Evolutionary conservation across 2,329 filamentous ascomycete genomes (phyloP), one percentile per base, ranked within the genome.

Genomic region (Fulvia fulva): DNA sequence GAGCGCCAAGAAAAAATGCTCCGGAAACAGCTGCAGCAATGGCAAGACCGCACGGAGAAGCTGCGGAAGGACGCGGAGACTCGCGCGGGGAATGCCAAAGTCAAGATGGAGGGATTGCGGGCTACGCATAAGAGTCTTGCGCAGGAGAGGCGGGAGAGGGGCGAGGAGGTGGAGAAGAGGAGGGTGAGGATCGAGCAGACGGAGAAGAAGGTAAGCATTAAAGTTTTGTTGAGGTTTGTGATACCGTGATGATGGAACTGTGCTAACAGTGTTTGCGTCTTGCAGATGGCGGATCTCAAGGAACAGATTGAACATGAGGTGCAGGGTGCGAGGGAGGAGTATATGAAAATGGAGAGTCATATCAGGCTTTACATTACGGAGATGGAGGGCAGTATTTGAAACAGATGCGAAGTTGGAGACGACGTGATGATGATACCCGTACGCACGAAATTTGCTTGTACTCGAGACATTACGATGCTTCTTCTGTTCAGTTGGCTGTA

Each of bases 341-440:
- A 96, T 75, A 83, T 96, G 72, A 97, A 97, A 84, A 88, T 99
- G 85, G 93, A 97, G 75, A 88, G 91, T 37, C 94, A 99, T 72
- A 95, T 99, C 74, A 93, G 92, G 76, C 81, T 97, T 62, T 99
- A 99, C 79, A 96, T 99, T 71, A 96, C 90, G 4, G 94, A 99
- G 81, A 97, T 99, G 92, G 94, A 97, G 76, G 92, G 97, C 76
- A 88, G 87, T 57, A 84, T 94, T 66, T 71, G 65, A 68, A n/a
- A n/a, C n/a, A n/a, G n/a, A n/a, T n/a, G n/a, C n/a, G n/a, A n/a
- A n/a, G n/a, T n/a, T n/a, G n/a, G n/a, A n/a, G n/a, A n/a, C n/a
- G n/a, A n/a, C n/a, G n/a, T n/a, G n/a, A n/a, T n/a, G n/a, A n/a
- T n/a, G n/a, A n/a, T n/a, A n/a, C n/a, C n/a, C n/a, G n/a, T n/a